Conservation (phyloP, 2,329 filamentous ascomycete species). For the Fusarium camptoceras region DNA sequence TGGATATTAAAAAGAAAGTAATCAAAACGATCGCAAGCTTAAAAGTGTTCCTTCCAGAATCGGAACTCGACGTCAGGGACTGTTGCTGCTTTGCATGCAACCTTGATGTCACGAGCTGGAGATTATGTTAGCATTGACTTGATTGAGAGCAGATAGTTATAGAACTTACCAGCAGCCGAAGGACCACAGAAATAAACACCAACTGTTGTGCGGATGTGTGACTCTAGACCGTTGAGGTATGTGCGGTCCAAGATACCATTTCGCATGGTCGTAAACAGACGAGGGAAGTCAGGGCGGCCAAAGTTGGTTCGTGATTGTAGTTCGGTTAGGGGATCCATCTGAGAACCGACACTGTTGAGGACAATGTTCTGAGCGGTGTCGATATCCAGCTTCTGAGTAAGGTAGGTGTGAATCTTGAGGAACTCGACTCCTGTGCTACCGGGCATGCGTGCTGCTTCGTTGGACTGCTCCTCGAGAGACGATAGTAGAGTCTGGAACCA, state of each 20-base stretch:
- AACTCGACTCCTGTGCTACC: conserved; percentile 82
- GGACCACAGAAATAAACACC: conserved; percentile 99
- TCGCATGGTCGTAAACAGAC: conserved; percentile 85
- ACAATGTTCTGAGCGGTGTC: conserved; percentile 98
- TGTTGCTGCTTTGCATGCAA: conserved; percentile 79
- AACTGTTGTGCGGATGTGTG: conserved; percentile 81
- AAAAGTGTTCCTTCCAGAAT: conserved; percentile 98
- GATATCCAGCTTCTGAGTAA: conserved; percentile 91
- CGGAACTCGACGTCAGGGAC: conserved; percentile 87
- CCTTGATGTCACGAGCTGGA: conserved; percentile 84
- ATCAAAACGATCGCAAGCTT: conserved; percentile 41
- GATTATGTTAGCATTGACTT: conserved; percentile 50
- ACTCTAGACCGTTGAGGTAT: conserved; percentile 86
- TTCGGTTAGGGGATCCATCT: conserved; percentile 91
- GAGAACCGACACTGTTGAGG: conserved; percentile 90
- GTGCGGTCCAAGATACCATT: conserved; percentile 86
- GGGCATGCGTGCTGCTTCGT: conserved; percentile 73
- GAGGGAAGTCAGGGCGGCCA: conserved; percentile 88
- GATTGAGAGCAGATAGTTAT: neutral
- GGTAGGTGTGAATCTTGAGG: conserved; percentile 96
- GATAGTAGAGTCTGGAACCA: conserved; percentile 97
- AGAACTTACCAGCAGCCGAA: conserved; percentile 70
- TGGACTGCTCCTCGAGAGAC: conserved; percentile 88
- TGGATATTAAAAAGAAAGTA: conserved; percentile 36
- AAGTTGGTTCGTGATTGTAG: conserved; percentile 92